Evolutionary conservation across 1,139 yeast species (phyloP).

Genomic region (Spencermartinsiella ligniputridi): DNA sequence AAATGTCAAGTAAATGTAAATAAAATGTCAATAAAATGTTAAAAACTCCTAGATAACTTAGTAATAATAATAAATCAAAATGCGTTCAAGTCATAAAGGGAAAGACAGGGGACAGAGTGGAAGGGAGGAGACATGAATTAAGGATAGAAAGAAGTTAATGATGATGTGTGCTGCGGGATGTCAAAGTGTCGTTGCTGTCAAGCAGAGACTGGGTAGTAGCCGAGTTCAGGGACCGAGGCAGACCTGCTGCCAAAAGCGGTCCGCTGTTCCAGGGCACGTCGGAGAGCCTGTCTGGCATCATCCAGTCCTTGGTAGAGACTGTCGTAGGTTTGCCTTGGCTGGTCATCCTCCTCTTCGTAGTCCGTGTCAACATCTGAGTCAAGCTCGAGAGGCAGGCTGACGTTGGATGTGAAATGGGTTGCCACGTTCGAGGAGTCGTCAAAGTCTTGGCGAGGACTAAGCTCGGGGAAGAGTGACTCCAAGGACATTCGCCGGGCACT

Average conservation of each 20-base stretch:
- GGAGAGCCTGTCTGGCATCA: slow-evolving; percentile 17
- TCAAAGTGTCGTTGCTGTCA: background rate
- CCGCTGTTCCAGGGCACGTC: slow-evolving; percentile 12
- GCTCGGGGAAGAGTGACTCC: slow-evolving; percentile 21
- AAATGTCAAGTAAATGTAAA: no score
- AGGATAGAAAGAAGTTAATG: background rate
- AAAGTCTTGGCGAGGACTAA: slow-evolving; percentile 8
- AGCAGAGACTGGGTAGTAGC: slow-evolving; percentile 1
- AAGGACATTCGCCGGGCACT: slow-evolving; percentile 18
- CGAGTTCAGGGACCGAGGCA: background rate
- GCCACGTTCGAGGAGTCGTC: background rate
- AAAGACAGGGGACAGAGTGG: background rate
- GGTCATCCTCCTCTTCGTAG: background rate
- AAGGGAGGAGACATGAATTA: no score
- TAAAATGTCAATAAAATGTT: no score
- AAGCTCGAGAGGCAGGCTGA: background rate
- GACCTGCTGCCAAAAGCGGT: background rate
- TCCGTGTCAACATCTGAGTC: slow-evolving; percentile 1
- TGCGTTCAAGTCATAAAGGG: background rate
- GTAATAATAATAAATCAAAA: no score
- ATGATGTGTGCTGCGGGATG: background rate
- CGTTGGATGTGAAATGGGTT: background rate
- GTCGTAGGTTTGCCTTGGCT: background rate
- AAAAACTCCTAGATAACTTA: no score
- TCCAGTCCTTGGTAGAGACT: slow-evolving; percentile 4